Conservation (phyloP, 352 stramenopile genomes). For the Phytophthora quininea region DNA sequence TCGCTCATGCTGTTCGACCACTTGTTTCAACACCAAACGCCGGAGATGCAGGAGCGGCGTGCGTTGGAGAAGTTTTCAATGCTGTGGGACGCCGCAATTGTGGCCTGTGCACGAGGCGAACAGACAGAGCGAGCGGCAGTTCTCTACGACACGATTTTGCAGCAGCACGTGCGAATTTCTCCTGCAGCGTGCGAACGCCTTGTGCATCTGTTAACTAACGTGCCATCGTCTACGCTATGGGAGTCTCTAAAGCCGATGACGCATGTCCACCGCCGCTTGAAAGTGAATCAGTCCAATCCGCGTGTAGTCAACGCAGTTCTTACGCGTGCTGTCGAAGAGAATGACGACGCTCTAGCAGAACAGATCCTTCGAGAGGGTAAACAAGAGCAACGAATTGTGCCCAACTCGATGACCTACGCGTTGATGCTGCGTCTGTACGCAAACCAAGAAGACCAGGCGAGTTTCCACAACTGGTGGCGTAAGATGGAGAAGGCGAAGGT, state of each 20-base stretch:
- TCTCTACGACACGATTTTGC: constrained; percentile 55
- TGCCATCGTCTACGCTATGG: constrained; percentile 64
- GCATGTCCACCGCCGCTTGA: constrained; percentile 49
- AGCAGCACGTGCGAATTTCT: constrained; percentile 45
- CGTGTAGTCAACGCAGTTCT: constrained; percentile 72
- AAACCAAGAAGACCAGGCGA: constrained; percentile 45
- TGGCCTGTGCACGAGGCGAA: constrained; percentile 56
- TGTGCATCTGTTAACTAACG: constrained; percentile 43
- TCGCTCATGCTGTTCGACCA: constrained; percentile 80
- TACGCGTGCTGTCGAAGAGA: constrained; percentile 59
- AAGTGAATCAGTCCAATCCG: constrained; percentile 24
- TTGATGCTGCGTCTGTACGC: constrained; percentile 74
- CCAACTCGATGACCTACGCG: constrained; percentile 80
- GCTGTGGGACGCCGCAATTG: constrained; percentile 69
- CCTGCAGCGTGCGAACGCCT: constrained; percentile 56
- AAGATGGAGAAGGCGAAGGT: constrained; percentile 53
- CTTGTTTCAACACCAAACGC: constrained; percentile 51
- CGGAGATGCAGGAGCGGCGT: constrained; percentile 43
- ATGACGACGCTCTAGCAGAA: constrained; percentile 56
- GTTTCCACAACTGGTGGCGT: constrained; percentile 53
- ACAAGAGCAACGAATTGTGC: constrained; percentile 39
- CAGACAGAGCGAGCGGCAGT: constrained; percentile 47
- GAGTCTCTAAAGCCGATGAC: constrained; percentile 51
- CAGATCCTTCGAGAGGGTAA: constrained; percentile 51
- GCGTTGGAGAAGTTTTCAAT: constrained; percentile 56